Evolutionary conservation across 1,284 basidiomycete genomes (phyloP).

Genomic region (Ceraceosorus bombacis): DNA sequence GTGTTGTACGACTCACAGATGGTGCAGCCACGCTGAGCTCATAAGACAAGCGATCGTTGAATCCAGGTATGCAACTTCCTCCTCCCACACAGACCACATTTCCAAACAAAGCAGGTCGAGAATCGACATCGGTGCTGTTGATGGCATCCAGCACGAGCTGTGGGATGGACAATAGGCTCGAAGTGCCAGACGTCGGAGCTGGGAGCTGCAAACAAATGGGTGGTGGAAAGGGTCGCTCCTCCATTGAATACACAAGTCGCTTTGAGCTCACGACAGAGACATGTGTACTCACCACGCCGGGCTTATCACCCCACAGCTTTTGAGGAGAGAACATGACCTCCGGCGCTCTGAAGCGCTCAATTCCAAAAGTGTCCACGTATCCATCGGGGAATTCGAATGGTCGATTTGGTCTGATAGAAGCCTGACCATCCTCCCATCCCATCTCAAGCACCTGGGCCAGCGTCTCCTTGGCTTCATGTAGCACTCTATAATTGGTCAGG

Average conservation of each 20-base stretch:
- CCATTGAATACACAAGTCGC: too few species aligned
- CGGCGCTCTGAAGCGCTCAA: conserved; percentile 73
- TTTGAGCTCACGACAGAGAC: too few species aligned
- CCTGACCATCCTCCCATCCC: conserved; percentile 67
- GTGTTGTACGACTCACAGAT: conserved; percentile 50
- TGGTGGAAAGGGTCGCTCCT: background rate
- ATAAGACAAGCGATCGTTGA: conserved; percentile 72
- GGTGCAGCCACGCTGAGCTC: conserved; percentile 73
- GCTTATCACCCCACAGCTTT: conserved; percentile 52
- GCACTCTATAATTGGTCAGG: conserved; percentile 76
- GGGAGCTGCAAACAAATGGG: conserved; percentile 5
- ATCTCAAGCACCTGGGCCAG: conserved; percentile 74
- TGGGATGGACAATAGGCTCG: conserved; percentile 4
- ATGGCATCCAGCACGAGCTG: conserved; percentile 69
- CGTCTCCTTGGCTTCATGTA: conserved; percentile 89
- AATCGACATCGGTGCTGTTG: conserved; percentile 78
- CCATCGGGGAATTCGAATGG: conserved; percentile 93
- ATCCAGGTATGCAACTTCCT: conserved; percentile 73
- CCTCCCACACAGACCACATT: conserved; percentile 95
- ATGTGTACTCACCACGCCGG: conserved; percentile 10
- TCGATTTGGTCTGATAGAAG: conserved; percentile 51
- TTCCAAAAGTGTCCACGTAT: conserved; percentile 74
- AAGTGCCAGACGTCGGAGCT: background rate
- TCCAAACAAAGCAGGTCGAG: conserved; percentile 76
- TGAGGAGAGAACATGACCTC: conserved; percentile 83